Conservation (phyloP, 805 yeast species). For the Starmerella etchellsii region DNA sequence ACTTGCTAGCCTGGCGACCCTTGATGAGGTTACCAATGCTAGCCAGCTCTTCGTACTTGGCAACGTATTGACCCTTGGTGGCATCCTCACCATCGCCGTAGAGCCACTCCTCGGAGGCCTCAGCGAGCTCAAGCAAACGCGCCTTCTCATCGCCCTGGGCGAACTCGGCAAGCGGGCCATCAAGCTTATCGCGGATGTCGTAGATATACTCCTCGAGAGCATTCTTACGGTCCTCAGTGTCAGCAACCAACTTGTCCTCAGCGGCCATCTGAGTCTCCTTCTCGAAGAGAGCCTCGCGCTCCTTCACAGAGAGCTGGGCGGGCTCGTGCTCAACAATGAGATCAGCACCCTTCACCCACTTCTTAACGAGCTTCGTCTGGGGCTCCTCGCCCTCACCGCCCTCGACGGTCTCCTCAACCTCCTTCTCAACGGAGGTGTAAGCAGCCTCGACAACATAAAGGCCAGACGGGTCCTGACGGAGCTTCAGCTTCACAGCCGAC, state of each 20-base stretch:
- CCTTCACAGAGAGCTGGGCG: constrained; percentile 43
- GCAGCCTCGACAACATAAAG: constrained; percentile 89
- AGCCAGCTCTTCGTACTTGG: constrained; percentile 94
- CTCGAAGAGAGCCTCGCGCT: constrained; percentile 57
- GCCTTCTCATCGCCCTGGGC: constrained; percentile 86
- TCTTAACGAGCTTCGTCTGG: constrained; percentile 78
- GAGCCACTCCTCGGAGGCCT: constrained; percentile 93
- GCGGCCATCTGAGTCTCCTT: constrained; percentile 71
- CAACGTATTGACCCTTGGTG: constrained; percentile 90
- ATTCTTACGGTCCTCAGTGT: constrained; percentile 97
- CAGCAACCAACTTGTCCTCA: constrained; percentile 92
- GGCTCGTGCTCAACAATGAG: constrained; percentile 49
- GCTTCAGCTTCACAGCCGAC: constrained; percentile 79
- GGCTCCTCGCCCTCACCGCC: constrained; percentile 52
- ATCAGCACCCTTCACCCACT: constrained; percentile 81
- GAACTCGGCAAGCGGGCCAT: constrained; percentile 75
- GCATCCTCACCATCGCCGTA: constrained; percentile 96
- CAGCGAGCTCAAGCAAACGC: constrained; percentile 56
- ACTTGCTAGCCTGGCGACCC: constrained; percentile 88
- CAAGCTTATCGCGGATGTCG: constrained; percentile 92
- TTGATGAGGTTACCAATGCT: constrained; percentile 86
- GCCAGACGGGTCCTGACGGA: constrained; percentile 95
- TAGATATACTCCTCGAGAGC: constrained; percentile 97
- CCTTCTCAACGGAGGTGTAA: constrained; percentile 82
- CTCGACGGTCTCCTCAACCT: constrained; percentile 79